Conservation (phyloP, 768 basidiomycete species). For the Suillus sp. region DNA sequence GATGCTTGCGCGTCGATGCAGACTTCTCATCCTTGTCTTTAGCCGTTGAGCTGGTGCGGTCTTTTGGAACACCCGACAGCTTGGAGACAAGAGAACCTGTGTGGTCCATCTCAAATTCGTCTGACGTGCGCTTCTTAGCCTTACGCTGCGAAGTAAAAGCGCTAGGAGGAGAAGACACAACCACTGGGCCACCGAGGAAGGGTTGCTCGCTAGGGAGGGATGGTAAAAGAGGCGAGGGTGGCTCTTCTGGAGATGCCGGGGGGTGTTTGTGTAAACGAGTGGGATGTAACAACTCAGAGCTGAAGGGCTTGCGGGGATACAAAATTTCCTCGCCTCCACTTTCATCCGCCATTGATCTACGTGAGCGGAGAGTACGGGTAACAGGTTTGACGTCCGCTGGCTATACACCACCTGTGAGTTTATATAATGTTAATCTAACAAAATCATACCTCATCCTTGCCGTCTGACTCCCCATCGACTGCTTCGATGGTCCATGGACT, state of each 20-base stretch:
- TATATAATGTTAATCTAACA: neutral
- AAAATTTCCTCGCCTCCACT: slow-evolving; percentile 91
- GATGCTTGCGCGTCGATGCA: slow-evolving; percentile 60
- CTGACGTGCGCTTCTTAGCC: slow-evolving; percentile 75
- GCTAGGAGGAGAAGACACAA: slow-evolving; percentile 61
- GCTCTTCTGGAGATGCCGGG: slow-evolving; percentile 29
- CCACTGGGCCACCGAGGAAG: slow-evolving; percentile 30
- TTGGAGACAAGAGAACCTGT: slow-evolving; percentile 61
- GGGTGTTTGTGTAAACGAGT: slow-evolving; percentile 34
- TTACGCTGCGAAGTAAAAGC: slow-evolving; percentile 60
- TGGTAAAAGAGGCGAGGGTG: slow-evolving; percentile 30
- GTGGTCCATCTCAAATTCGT: slow-evolving; percentile 82
- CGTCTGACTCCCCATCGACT: slow-evolving; percentile 76
- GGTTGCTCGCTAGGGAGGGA: slow-evolving; percentile 36
- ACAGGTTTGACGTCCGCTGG: slow-evolving; percentile 44
- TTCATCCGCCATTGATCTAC: slow-evolving; percentile 75
- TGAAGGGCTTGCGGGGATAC: slow-evolving; percentile 67
- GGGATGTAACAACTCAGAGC: slow-evolving; percentile 32
- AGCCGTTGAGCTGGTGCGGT: slow-evolving; percentile 24
- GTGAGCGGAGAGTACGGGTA: slow-evolving; percentile 53
- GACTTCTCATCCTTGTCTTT: slow-evolving; percentile 58
- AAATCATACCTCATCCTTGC: slow-evolving; percentile 61
- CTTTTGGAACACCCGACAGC: slow-evolving; percentile 36
- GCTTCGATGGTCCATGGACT: slow-evolving; percentile 92
- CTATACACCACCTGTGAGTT: slow-evolving; percentile 30